Percentiles rank a stretch among this genome's conserved stretches.
Conservation (phyloP, 805 yeast genomes). For the Myxozyma neotropica region DNA sequence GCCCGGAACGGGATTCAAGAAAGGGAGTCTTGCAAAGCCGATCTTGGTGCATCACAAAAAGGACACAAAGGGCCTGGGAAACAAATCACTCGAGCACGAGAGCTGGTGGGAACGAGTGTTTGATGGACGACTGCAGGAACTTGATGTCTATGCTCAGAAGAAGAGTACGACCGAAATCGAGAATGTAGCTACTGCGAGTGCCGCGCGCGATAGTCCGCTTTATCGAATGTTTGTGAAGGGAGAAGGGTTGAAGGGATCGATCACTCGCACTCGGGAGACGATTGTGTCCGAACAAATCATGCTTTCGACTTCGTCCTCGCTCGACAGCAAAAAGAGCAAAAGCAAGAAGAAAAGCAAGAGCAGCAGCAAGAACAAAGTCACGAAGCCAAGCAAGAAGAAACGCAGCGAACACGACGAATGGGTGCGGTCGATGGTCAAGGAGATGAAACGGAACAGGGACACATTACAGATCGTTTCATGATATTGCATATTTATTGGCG, state of each 20-base stretch:
- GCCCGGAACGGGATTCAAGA: slow-evolving; percentile 81
- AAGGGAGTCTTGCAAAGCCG: slow-evolving; percentile 83
- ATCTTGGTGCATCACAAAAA: slow-evolving; percentile 86
- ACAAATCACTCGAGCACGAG: slow-evolving; percentile 71
- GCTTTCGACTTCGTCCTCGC: background rate
- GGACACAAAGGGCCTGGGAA: slow-evolving; percentile 89
- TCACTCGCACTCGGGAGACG: slow-evolving; percentile 23
- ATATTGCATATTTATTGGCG: background rate
- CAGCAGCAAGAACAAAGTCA: slow-evolving; percentile 39
- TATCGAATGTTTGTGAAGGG: slow-evolving; percentile 88
- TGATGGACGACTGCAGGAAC: slow-evolving; percentile 83
- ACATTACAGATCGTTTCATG: background rate
- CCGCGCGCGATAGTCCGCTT: slow-evolving; percentile 66
- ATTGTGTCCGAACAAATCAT: background rate
- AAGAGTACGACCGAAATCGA: slow-evolving; percentile 44
- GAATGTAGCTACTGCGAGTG: slow-evolving; percentile 45
- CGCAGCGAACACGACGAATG: slow-evolving; percentile 8
- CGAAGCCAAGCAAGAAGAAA: slow-evolving; percentile 39
- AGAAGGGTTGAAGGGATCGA: slow-evolving; percentile 77
- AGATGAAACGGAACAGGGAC: slow-evolving; percentile 11
- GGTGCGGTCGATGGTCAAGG: slow-evolving; percentile 20
- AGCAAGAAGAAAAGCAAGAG: slow-evolving; percentile 36
- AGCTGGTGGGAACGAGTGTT: slow-evolving; percentile 98
- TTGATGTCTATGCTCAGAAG: slow-evolving; percentile 55
- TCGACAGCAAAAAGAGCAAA: slow-evolving; percentile 27